Conservation (phyloP, 306 rosid genomes). For the Elaeagnus macrophylla region DNA sequence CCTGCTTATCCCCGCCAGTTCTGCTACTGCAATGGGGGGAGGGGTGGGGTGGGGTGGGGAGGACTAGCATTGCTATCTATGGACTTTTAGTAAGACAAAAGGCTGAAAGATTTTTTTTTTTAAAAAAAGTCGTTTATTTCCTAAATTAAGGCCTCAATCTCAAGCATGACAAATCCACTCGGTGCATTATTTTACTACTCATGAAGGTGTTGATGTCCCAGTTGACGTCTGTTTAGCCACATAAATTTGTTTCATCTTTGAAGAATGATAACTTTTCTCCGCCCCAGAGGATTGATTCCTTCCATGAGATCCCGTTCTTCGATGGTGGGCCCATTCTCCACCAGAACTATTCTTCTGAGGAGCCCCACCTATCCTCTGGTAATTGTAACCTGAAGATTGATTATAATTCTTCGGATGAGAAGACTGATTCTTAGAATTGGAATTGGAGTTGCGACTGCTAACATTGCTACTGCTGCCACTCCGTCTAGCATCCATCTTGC, state of each 20-base stretch:
- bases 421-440: constrained; percentile 36
- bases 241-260: constrained; percentile 79
- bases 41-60: no score
- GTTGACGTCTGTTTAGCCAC: constrained; percentile 79
- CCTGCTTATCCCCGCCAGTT: no score
- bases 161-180: no score
- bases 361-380: constrained; percentile 49
- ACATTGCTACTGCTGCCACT: constrained; percentile 23
- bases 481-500: constrained; percentile 39
- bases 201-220: constrained; percentile 31
- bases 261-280: constrained; percentile 53
- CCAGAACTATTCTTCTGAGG: constrained; percentile 63
- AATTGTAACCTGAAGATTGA: constrained; percentile 54
- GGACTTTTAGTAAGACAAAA: no score
- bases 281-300: constrained; percentile 58
- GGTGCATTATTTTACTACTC: no score
- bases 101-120: no score
- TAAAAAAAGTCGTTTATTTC: no score
- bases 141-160: no score
- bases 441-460: constrained; percentile 38
- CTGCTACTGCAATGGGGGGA: no score
- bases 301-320: constrained; percentile 69
- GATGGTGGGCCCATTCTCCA: constrained; percentile 59
- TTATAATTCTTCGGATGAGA: constrained; percentile 34
- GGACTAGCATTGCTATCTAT: no score